Base-by-base conservation (phyloP, 2,329 filamentous ascomycete genomes). In the Penicillium sp. region DNA sequence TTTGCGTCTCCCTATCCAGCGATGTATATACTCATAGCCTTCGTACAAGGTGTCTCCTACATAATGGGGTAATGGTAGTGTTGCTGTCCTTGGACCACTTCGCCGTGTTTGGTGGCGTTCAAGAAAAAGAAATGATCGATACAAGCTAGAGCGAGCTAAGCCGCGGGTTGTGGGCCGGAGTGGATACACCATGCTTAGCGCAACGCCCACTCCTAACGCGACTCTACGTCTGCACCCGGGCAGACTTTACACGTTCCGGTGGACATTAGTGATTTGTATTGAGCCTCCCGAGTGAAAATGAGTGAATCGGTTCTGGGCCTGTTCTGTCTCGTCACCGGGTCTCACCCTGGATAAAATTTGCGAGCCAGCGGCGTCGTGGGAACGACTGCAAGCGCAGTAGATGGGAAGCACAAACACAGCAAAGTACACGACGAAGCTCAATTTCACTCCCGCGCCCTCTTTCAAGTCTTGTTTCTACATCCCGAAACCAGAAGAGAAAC, bases 401-500 rank as follows among this genome's bases (percentile, higher is more conserved):
- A 41, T n/a, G 33, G 35, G 29, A 39, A 43, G 45, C 15, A 38
- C 30, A 34, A 34, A 42, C 17, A 41, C 39, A 18, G 37, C 30
- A 38, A 46, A 47, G 37, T 36, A 45, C 29, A 41, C 16, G 17
- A 47, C 41, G n/a, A 43, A 49, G 21, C 33, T 33, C 10, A 29
- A 41, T 20, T 31, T 43, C 49, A 45, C n/a, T n/a, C 45, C 48
- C 39, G 41, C 45, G 41, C 49, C 50, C 40, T 57, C 42, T 57
- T 41, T 53, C 51, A 46, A 42, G 30, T 48, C 51, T 51, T 54
- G 56, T 50, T 55, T 59, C 56, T 55, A 60, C 45, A 43, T 45
- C 33, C 39, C 41, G 29, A 45, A 46, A 19, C 19, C 33, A 36
- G 27, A 31, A 36, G 32, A 40, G 48, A 49, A 49, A 51, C 39